Evolutionary conservation across 257 asterid genomes (phyloP).

Genomic region (Lantana camara): DNA sequence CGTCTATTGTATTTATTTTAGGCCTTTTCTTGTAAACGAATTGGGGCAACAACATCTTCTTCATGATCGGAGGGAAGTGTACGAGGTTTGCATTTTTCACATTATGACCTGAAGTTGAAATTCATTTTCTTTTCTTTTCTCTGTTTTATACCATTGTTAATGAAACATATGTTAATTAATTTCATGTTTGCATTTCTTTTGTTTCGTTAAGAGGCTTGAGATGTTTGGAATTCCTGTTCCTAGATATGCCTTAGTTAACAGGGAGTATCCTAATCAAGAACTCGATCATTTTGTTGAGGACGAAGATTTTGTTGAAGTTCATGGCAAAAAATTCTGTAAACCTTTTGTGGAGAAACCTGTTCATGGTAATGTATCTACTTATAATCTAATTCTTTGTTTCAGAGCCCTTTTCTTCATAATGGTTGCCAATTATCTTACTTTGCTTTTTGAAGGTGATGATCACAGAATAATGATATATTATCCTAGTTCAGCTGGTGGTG

Average conservation of each 20-base stretch:
- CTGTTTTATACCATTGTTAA: neutral
- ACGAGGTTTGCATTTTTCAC: conserved; percentile 62
- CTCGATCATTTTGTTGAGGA: conserved; percentile 87
- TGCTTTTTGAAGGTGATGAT: conserved; percentile 79
- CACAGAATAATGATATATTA: conserved; percentile 97
- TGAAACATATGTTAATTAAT: too few relatives aligned
- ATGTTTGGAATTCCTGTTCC: conserved; percentile 90
- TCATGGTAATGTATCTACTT: conserved; percentile 54
- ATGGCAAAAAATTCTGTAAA: conserved; percentile 83
- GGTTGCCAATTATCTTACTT: conserved; percentile 30
- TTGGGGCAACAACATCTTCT: conserved; percentile 92
- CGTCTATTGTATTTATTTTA: conserved; percentile 32
- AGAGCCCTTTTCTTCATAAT: neutral
- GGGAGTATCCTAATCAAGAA: conserved; percentile 81
- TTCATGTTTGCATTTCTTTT: neutral
- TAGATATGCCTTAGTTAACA: conserved; percentile 84
- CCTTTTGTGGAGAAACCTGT: conserved; percentile 99
- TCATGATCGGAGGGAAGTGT: conserved; percentile 89
- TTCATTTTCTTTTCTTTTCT: neutral
- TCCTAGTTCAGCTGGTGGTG: conserved; percentile 99
- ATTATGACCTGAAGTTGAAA: conserved; percentile 24
- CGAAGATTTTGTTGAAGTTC: conserved; percentile 95
- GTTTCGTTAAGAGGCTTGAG: conserved; percentile 77
- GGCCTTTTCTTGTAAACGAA: conserved; percentile 92
- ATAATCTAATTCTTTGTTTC: neutral